A percentile compares a stretch with the other conserved stretches of the same genome.
Conservation (phyloP, 148 eudicot species). For the Silene conica region DNA sequence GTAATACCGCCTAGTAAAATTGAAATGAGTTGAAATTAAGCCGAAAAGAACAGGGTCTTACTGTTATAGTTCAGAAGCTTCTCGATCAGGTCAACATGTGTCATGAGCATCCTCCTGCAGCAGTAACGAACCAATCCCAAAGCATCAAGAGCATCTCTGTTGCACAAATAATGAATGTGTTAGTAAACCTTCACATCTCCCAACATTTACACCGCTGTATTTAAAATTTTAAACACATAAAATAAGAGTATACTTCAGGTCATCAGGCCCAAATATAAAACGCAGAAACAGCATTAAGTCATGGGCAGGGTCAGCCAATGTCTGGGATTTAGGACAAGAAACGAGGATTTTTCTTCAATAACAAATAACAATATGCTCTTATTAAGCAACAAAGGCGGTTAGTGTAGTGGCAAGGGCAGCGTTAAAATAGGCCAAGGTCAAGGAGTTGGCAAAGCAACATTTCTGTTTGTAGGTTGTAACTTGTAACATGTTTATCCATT, state of each 20-base stretch:
- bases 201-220: neutral
- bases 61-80: constrained; percentile 96
- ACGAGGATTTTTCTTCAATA: neutral
- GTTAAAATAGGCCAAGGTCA: too few species aligned
- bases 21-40: too few species aligned
- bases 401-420: neutral
- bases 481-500: neutral
- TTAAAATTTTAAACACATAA: neutral
- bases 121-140: constrained; percentile 88
- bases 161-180: constrained; percentile 15
- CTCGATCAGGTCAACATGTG: constrained; percentile 97
- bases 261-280: neutral
- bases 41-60: too few species aligned
- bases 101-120: constrained; percentile 96
- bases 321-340: neutral
- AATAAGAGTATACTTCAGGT: neutral
- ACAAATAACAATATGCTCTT: neutral
- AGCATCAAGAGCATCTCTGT: constrained; percentile 97
- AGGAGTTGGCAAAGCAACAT: too few species aligned
- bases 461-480: too few species aligned
- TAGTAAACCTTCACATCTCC: constrained; percentile 4
- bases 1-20: too few species aligned
- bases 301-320: neutral
- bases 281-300: neutral
- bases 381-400: neutral